These are phyloP conservation scores for Trebouxia gelatinosa DNA, from an alignment of 163 green algal species.

Conservation along the genomic window DNA sequence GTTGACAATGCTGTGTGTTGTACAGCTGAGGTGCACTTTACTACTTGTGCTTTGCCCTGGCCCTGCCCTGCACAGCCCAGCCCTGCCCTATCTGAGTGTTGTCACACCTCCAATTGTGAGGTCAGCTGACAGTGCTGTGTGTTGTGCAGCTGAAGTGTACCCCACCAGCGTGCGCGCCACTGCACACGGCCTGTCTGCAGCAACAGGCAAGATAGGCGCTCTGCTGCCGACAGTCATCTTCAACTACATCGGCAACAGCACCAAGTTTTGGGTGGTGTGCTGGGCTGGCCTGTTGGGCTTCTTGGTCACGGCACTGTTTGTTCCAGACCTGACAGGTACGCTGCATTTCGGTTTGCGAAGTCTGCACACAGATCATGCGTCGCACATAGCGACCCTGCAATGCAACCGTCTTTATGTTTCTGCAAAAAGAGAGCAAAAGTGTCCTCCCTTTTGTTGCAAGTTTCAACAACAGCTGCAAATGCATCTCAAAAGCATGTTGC, in stretches of 20 bases:
- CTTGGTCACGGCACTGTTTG: slow-evolving; percentile 22
- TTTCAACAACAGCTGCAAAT: background rate
- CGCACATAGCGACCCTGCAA: too few relatives aligned
- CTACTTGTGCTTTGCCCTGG: too few relatives aligned
- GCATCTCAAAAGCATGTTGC: background rate
- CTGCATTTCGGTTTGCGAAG: background rate
- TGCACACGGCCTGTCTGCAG: slow-evolving; percentile 31
- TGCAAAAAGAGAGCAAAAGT: too few relatives aligned
- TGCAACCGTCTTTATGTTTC: too few relatives aligned
- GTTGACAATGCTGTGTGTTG: too few relatives aligned
- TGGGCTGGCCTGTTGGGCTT: slow-evolving; percentile 19
- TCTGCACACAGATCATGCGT: too few relatives aligned
- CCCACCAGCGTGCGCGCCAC: slow-evolving; percentile 22
- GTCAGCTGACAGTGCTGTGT: too few relatives aligned
- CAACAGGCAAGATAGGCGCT: slow-evolving; percentile 29
- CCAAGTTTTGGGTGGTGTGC: slow-evolving; percentile 33
- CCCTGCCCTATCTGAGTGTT: too few relatives aligned
- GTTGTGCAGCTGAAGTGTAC: slow-evolving; percentile 30
- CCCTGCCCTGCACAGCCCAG: too few relatives aligned
- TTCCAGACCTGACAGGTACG: slow-evolving; percentile 31
- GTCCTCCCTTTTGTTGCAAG: background rate
- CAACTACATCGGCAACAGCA: slow-evolving; percentile 22
- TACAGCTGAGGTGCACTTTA: too few relatives aligned
- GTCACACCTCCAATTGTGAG: too few relatives aligned
- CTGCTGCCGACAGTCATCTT: slow-evolving; percentile 44